Percentiles rank a stretch among this genome's conserved stretches.
Evolutionary conservation across 345 rosid species (phyloP).

Genomic region (Salix arbutifolia): DNA sequence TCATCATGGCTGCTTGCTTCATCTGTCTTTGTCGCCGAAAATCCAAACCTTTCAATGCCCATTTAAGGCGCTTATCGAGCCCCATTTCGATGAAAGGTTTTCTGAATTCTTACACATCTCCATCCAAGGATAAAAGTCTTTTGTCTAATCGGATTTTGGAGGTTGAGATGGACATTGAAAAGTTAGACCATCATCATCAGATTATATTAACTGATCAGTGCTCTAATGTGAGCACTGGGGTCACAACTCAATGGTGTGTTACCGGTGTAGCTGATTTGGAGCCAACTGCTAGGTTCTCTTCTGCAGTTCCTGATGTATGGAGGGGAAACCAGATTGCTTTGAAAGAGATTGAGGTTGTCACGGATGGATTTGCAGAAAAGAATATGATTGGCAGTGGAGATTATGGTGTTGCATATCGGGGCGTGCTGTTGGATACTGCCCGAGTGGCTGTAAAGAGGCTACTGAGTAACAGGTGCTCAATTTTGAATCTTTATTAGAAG

Average conservation of each 20-base stretch:
- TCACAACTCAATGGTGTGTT: background rate
- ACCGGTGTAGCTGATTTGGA: slow-evolving; percentile 15
- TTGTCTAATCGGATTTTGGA: slow-evolving; percentile 25
- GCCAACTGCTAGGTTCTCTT: background rate
- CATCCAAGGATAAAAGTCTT: slow-evolving; percentile 33
- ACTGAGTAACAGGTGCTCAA: slow-evolving; percentile 37
- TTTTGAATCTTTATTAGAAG: background rate
- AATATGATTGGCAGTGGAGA: slow-evolving; percentile 54
- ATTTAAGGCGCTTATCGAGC: slow-evolving; percentile 27
- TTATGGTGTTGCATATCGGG: slow-evolving; percentile 43
- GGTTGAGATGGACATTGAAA: slow-evolving; percentile 32
- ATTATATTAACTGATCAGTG: slow-evolving; percentile 21
- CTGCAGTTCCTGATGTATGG: slow-evolving; percentile 5
- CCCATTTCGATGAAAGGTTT: slow-evolving; percentile 14
- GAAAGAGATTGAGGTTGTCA: slow-evolving; percentile 44
- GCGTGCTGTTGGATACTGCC: slow-evolving; percentile 39
- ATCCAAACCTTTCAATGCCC: slow-evolving; percentile 21
- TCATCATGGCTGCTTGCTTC: slow-evolving; percentile 27
- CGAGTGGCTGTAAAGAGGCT: slow-evolving; percentile 58
- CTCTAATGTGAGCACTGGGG: slow-evolving; percentile 4
- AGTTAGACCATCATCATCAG: slow-evolving; percentile 19
- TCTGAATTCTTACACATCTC: slow-evolving; percentile 10
- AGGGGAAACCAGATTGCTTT: slow-evolving; percentile 30
- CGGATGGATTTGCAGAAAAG: slow-evolving; percentile 48
- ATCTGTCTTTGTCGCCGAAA: slow-evolving; percentile 28